Conservation (phyloP, 78 protist genomes). For the Pigoraptor vietnamica region DNA sequence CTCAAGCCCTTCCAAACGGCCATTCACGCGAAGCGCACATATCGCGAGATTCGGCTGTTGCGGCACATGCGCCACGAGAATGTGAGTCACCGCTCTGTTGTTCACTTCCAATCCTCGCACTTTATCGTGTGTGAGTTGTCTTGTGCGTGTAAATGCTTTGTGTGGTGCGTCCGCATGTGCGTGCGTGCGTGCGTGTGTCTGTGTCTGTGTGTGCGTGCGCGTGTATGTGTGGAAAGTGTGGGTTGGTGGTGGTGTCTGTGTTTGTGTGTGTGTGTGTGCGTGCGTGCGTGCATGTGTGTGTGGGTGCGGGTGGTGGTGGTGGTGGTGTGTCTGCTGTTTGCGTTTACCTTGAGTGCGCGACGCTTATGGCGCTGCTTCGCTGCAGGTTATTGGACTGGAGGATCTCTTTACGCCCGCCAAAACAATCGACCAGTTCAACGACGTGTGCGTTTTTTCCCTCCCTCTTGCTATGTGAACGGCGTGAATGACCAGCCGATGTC, state of each 20-base stretch:
- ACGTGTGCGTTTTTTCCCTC: neutral
- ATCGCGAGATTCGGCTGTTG: constrained; percentile 38
- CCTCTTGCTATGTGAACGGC: neutral
- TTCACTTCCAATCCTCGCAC: neutral
- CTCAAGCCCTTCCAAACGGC: constrained; percentile 11
- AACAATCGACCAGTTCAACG: neutral
- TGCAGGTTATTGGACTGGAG: constrained; percentile 13
- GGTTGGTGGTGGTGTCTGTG: neutral
- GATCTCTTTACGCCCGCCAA: constrained; percentile 1
- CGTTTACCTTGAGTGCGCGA: neutral
- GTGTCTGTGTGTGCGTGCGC: neutral
- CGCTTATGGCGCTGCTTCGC: no score
- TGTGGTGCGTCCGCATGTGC: no score
- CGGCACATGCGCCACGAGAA: constrained; percentile 29
- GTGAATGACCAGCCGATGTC: no score
- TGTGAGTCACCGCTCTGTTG: neutral
- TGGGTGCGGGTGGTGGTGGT: neutral
- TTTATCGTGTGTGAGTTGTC: no score
- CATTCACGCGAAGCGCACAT: constrained; percentile 11
- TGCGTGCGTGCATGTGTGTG: neutral
- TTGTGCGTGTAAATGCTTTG: no score
- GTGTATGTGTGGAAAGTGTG: neutral
- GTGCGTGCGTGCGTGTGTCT: neutral
- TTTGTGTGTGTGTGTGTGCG: neutral
- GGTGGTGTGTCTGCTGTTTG: neutral